phyloP scores from a whole-genome alignment of 257 asterid genomes.

The Fraxinus anomala region DNA sequence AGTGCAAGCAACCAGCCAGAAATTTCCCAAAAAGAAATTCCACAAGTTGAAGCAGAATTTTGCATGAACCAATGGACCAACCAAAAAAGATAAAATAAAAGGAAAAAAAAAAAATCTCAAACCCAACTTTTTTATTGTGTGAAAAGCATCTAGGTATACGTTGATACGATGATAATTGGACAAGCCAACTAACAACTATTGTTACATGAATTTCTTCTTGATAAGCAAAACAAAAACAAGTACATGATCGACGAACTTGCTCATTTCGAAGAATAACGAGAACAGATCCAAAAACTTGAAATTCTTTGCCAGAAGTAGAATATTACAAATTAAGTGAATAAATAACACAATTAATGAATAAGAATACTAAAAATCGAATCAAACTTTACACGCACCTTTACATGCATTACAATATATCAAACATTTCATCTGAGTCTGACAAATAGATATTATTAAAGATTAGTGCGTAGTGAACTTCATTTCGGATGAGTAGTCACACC shows the following conservation, averaged over 20 bases:
- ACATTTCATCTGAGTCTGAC: neutral
- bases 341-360: no score
- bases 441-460: neutral
- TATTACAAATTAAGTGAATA: no score
- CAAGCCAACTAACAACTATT: no score
- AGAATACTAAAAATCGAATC: neutral
- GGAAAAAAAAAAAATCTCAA: no score
- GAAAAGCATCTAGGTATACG: neutral
- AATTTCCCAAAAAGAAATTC: no score
- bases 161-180: neutral
- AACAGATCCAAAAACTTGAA: neutral
- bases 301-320: neutral
- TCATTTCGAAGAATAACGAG: neutral
- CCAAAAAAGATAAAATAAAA: no score
- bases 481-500: slow-evolving; percentile 21
- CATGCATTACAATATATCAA: neutral
- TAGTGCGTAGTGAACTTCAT: neutral
- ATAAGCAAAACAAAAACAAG: no score
- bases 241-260: no score
- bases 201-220: neutral
- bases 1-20: neutral
- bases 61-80: neutral
- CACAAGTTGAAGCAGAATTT: neutral
- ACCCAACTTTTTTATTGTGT: neutral
- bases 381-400: neutral